Evolutionary conservation across 352 stramenopile species (phyloP).

Genomic region (Phytophthora multivora): DNA sequence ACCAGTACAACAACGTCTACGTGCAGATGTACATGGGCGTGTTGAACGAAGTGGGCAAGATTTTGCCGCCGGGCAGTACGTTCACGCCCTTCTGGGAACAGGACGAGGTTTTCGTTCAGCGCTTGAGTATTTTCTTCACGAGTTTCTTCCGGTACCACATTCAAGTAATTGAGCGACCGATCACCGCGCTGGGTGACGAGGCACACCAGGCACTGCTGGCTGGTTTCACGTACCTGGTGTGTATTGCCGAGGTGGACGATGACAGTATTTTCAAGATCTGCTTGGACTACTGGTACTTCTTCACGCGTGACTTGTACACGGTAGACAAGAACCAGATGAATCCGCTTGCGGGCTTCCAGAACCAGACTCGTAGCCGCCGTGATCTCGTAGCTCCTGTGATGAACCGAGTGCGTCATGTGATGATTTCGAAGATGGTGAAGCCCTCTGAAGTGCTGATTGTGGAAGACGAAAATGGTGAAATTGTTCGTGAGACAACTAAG

Average conservation of each 20-base stretch:
- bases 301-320: constrained; percentile 97
- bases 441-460: constrained; percentile 99
- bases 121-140: constrained; percentile 97
- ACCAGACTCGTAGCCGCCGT: constrained; percentile 54
- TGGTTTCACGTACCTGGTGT: constrained; percentile 93
- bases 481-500: constrained; percentile 97
- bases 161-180: constrained; percentile 93
- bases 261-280: constrained; percentile 99
- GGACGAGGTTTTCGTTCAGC: constrained; percentile 97
- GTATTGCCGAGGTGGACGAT: constrained; percentile 92
- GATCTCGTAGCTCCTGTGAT: constrained; percentile 89
- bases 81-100: constrained; percentile 94
- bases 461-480: constrained; percentile 98
- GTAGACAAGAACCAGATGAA: constrained; percentile 83
- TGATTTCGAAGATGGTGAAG: constrained; percentile 99
- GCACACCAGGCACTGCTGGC: constrained; percentile 91
- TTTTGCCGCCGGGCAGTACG: constrained; percentile 90
- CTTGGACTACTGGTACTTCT: constrained; percentile 97
- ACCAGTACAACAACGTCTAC: constrained; percentile 95
- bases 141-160: constrained; percentile 96
- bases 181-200: constrained; percentile 77
- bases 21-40: constrained; percentile 95
- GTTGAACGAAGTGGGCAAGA: constrained; percentile 91
- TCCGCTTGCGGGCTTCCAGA: constrained; percentile 64
- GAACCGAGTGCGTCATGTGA: constrained; percentile 95